Conservation (phyloP, 1,284 basidiomycete genomes). For the Mycena citricolor region DNA sequence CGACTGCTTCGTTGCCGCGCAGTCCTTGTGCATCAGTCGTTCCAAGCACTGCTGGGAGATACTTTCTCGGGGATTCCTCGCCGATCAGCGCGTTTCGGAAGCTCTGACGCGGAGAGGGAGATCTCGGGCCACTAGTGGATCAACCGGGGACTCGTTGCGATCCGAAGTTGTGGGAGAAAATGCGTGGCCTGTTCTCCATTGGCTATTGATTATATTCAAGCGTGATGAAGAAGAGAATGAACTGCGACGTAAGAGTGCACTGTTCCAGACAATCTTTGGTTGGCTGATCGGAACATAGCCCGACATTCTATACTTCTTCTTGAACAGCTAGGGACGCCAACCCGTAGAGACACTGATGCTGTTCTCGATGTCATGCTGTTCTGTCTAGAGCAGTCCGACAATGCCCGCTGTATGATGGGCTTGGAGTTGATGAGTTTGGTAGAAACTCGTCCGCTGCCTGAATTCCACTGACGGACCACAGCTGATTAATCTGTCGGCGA, state of each 20-base stretch:
- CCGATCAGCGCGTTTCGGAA: constrained; percentile 24
- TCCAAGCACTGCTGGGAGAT: constrained; percentile 63
- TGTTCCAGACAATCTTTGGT: constrained; percentile 9
- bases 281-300: constrained; percentile 36
- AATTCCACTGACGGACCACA: constrained; percentile 1
- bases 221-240: constrained; percentile 45
- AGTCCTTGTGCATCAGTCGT: constrained; percentile 50
- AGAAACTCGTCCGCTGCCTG: constrained; percentile 21
- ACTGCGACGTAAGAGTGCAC: constrained; percentile 13
- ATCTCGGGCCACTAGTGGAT: no score
- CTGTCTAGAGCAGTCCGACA: constrained; percentile 46
- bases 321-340: constrained; percentile 55
- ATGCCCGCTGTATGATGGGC: constrained; percentile 44
- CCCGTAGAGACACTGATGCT: constrained; percentile 56
- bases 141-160: background rate
- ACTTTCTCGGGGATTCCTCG: constrained; percentile 50
- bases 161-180: constrained; percentile 45
- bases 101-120: constrained; percentile 25
- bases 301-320: constrained; percentile 59
- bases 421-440: constrained; percentile 53
- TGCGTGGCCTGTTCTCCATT: constrained; percentile 66
- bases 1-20: constrained; percentile 57
- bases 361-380: constrained; percentile 58
- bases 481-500: constrained; percentile 19
- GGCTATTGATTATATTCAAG: constrained; percentile 65